Evolutionary conservation across 352 stramenopile species (phyloP), one percentile per base, ranked within the genome.

Genomic region (Pythium coloratum): DNA sequence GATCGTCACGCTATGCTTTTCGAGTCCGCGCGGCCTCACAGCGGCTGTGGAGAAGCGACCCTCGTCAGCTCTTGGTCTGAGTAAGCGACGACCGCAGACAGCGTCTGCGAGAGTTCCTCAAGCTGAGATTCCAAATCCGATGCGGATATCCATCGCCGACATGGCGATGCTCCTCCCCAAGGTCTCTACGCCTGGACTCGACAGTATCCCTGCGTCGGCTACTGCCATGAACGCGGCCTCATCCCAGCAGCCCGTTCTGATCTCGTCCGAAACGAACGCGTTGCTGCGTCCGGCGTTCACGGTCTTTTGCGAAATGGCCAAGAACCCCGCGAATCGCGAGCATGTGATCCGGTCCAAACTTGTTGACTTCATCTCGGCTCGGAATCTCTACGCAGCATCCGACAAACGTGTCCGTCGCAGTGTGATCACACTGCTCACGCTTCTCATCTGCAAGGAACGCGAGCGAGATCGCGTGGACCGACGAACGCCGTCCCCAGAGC

Each of bases 341-440:
- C 80, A 78, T 18, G 68, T 91, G 2, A 87, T 90, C 59, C 76
- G 76, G 28, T 88, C 81, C 26, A 88, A 88, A 53, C 62, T 88
- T 42, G 66, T 88, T 6, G 81, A 90, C 65, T 81, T 80, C 51
- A 84, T 90, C 34, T 70, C 77, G 28, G 73, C 63, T 14, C 69
- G 70, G 6, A 77, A 80, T 26, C 54, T 90, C 32, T 90, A 90
- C 67, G 81, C 80, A 3, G 81, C 81, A 1, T 69, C 79, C 6
- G 81, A 90, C 66, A 90, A 88, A 33, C 81, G 81, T 10, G 75
- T 90, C 9, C 79, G 81, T 7, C 78, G 80, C 4, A 71, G 72
- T 2, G 80, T 88, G 18, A 84, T 90, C 59, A 84, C 80, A 1
- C 54, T 90, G 10, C 69, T 90, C 34, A 87, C 80, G 2, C 66